Evolutionary conservation across 2,329 filamentous ascomycete species (phyloP), one percentile per base, ranked within the genome.

Genomic region (Diaporthe sp.): DNA sequence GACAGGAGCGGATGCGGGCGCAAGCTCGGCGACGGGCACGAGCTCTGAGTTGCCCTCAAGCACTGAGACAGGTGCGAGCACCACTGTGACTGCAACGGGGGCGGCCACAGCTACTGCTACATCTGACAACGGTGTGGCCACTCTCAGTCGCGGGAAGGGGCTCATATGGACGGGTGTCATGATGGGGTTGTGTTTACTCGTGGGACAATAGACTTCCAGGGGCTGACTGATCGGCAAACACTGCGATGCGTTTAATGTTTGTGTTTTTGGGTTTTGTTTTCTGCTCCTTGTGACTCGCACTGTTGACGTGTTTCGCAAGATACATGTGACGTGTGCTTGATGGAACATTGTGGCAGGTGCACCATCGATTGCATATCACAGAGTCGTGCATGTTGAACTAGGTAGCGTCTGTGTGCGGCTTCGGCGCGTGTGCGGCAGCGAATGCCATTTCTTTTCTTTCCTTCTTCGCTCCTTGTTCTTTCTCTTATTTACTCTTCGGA

Each of bases 171-270:
- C 25, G 22, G 31, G 49, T 25, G 46, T 37, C 31, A 53, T 53
- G 62, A 53, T 68, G 4, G 62, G 46, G 46, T 39, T 51, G 31
- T 68, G 62, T 68, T 68, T 68, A 19, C 31, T 39, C 53, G 62
- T 22, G 17, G 44, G 62, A n/a, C 46, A 42, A 39, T 68, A 53
- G 46, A 53, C 31, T 55, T 42, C 46, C 46, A 51, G 62, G 62
- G 62, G 62, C 25, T 51, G 28, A 68, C 44, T 37, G 62, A 68
- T 49, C 28, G 62, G 3, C 44, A 68, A 25, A 51, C 62, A 68
- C 28, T 62, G 28, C 44, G 9, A 34, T 9, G 13, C 37, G 62
- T 68, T 68, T 51, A 68, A 39, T 39, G 44, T 37, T 68, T 68
- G 28, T 19, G n/a, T n/a, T 28, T 44, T 65, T 22, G 10, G 12